A percentile compares a stretch with the other conserved stretches of the same genome.
These are phyloP conservation scores for Solanum ossicruentum DNA, from an alignment of 257 asterid species.

Conservation along the genomic window DNA sequence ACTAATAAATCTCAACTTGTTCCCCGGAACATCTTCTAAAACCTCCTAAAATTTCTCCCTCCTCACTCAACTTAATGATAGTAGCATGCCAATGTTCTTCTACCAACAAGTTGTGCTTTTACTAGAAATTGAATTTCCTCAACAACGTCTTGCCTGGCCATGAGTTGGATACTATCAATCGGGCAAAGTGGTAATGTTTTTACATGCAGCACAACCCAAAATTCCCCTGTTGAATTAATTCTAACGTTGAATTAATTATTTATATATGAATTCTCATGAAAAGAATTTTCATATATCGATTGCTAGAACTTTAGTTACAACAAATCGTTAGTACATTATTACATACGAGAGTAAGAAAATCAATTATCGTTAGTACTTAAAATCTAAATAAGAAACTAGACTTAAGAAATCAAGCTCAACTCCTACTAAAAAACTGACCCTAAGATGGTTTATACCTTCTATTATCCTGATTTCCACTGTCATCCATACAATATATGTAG, in stretches of 20 bases:
- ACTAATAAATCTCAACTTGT: conserved; percentile 40
- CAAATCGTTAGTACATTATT: too few relatives aligned
- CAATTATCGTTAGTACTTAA: neutral
- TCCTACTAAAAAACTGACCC: conserved; percentile 46
- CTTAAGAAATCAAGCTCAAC: neutral
- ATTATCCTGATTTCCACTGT: conserved; percentile 67
- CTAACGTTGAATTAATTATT: neutral
- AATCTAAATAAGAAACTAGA: neutral
- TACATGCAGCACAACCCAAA: neutral
- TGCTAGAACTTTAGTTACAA: too few relatives aligned
- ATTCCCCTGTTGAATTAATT: too few relatives aligned
- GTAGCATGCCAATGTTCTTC: conserved; percentile 58
- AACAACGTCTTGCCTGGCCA: conserved; percentile 28
- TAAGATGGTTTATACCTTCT: conserved; percentile 79
- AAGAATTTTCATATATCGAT: too few relatives aligned
- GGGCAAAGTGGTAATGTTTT: neutral
- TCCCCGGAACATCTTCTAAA: conserved; percentile 48
- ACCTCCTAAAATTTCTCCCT: conserved; percentile 37
- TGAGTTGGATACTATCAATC: conserved; percentile 13
- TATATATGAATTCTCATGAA: too few relatives aligned
- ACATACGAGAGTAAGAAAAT: too few relatives aligned
- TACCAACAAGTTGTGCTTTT: conserved; percentile 40
- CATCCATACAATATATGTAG: conserved; percentile 45
- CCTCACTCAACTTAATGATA: conserved; percentile 39
- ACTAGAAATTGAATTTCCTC: conserved; percentile 33